Evolutionary conservation across 495 filamentous ascomycete species (phyloP).

Genomic region (Penicillium argentinense): DNA sequence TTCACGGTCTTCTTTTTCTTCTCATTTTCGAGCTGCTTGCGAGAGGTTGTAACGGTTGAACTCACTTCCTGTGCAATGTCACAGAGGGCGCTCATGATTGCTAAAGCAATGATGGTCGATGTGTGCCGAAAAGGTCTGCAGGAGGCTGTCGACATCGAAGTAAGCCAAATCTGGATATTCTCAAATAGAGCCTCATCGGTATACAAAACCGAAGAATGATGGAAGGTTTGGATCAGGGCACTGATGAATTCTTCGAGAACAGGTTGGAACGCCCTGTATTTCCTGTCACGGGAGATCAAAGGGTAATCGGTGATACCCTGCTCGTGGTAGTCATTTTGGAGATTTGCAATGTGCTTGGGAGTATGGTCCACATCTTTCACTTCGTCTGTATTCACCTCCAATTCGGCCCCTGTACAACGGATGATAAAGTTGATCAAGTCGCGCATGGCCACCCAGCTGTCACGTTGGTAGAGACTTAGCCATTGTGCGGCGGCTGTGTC

Average conservation of each 20-base stretch:
- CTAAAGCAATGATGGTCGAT: slow-evolving; percentile 74
- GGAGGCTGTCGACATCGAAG: slow-evolving; percentile 76
- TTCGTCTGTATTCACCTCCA: slow-evolving; percentile 71
- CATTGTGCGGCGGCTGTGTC: slow-evolving; percentile 81
- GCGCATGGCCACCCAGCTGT: slow-evolving; percentile 67
- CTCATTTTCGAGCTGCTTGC: slow-evolving; percentile 79
- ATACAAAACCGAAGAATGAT: slow-evolving; percentile 74
- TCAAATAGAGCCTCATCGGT: slow-evolving; percentile 72
- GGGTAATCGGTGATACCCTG: slow-evolving; percentile 87
- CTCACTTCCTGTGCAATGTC: slow-evolving; percentile 60
- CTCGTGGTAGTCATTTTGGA: slow-evolving; percentile 79
- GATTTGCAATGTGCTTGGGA: slow-evolving; percentile 64
- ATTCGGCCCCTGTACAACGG: slow-evolving; percentile 74
- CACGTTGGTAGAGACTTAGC: slow-evolving; percentile 68
- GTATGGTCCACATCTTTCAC: slow-evolving; percentile 83
- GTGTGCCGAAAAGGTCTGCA: slow-evolving; percentile 92
- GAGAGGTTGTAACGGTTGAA: slow-evolving; percentile 68
- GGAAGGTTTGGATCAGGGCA: slow-evolving; percentile 68
- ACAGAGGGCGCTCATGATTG: slow-evolving; percentile 70
- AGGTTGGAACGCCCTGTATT: slow-evolving; percentile 68
- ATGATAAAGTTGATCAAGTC: slow-evolving; percentile 90
- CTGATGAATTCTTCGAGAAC: slow-evolving; percentile 76
- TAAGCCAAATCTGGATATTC: slow-evolving; percentile 82
- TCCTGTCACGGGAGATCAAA: slow-evolving; percentile 77
- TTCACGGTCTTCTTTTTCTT: slow-evolving; percentile 75